Conservation (phyloP, 1,139 yeast species). For the Magnusiomyces tetraspermus region DNA sequence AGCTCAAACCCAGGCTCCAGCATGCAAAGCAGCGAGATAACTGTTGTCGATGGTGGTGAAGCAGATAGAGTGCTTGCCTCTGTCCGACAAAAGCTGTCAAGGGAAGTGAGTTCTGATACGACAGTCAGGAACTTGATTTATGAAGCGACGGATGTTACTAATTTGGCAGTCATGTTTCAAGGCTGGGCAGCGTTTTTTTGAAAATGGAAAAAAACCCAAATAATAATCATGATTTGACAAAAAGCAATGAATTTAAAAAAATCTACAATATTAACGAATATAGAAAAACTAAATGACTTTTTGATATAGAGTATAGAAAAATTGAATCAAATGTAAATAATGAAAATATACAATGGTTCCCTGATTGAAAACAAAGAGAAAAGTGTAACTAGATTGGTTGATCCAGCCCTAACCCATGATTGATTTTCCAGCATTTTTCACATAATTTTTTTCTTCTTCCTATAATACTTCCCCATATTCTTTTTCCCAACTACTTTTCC, state of each 20-base stretch:
- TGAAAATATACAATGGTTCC: too few relatives aligned
- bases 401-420: too few relatives aligned
- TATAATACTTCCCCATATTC: too few relatives aligned
- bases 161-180: slow-evolving; percentile 64
- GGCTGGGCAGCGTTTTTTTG: slow-evolving; percentile 35
- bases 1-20: slow-evolving; percentile 20
- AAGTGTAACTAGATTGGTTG: too few relatives aligned
- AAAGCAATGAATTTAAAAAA: background rate
- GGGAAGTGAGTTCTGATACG: slow-evolving; percentile 73
- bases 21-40: background rate
- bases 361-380: too few relatives aligned
- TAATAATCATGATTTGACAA: background rate
- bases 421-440: too few relatives aligned
- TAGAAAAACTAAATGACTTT: too few relatives aligned
- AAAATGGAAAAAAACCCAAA: background rate
- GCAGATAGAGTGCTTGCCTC: slow-evolving; percentile 69
- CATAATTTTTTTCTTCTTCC: too few relatives aligned
- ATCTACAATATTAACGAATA: background rate
- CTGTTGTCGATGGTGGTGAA: slow-evolving; percentile 50
- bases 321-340: too few relatives aligned
- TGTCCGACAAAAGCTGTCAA: slow-evolving; percentile 65
- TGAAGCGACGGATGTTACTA: slow-evolving; percentile 60
- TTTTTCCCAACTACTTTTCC: too few relatives aligned
- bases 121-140: slow-evolving; percentile 70
- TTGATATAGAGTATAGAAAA: too few relatives aligned